phyloP scores from a whole-genome alignment of 768 basidiomycete genomes.

The Boletus subcaerulescens region DNA sequence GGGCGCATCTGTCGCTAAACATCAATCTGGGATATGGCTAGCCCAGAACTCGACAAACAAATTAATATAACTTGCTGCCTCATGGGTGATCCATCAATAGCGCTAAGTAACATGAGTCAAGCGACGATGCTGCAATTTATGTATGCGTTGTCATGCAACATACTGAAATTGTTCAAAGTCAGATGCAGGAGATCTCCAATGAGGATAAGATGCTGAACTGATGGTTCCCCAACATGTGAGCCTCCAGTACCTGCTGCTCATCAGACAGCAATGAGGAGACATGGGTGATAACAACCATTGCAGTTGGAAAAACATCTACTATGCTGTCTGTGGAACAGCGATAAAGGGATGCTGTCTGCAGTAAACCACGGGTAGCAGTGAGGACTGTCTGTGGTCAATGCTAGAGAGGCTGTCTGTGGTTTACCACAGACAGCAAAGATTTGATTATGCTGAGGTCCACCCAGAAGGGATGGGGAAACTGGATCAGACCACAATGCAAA shows the following conservation, averaged over 20 bases:
- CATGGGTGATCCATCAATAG: constrained; percentile 63
- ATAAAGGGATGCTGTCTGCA: too few species aligned
- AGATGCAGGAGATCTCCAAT: constrained; percentile 80
- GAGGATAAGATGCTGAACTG: constrained; percentile 69
- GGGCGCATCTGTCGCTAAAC: constrained; percentile 78
- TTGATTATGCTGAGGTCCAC: too few species aligned
- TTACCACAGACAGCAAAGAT: too few species aligned
- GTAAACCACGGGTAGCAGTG: too few species aligned
- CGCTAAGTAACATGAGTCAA: constrained; percentile 38
- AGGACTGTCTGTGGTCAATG: constrained; percentile 28
- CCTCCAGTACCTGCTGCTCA: constrained; percentile 67
- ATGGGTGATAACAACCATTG: too few species aligned
- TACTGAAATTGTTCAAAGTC: constrained; percentile 60
- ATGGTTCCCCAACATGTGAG: constrained; percentile 64
- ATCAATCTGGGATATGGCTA: constrained; percentile 67
- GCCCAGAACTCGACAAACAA: constrained; percentile 56
- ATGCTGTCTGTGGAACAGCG: too few species aligned
- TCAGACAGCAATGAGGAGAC: too few species aligned
- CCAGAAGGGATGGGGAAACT: too few species aligned
- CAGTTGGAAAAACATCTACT: too few species aligned
- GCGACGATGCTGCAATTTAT: too few species aligned
- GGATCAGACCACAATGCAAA: too few species aligned
- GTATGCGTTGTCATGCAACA: constrained; percentile 10
- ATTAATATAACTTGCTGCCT: constrained; percentile 54
- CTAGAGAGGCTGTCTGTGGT: too few species aligned